Conservation (phyloP, 306 rosid genomes). For the Begonia peltatifolia region DNA sequence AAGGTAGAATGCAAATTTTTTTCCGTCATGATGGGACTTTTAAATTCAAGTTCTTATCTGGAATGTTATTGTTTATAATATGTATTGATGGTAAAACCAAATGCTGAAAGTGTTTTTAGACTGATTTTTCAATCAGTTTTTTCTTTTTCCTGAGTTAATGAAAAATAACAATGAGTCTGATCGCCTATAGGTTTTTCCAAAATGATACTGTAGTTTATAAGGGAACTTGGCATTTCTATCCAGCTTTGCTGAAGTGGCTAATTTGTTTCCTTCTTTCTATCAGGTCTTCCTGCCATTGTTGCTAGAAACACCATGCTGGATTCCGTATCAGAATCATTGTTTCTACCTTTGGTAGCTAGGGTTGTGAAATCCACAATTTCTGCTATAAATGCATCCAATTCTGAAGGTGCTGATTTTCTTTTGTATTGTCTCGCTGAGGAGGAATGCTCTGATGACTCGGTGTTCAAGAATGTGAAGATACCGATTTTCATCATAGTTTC, state of each 20-base stretch:
- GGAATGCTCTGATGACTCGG: conserved; percentile 18
- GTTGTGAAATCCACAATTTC: conserved; percentile 41
- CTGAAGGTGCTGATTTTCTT: conserved; percentile 96
- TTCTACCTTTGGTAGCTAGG: conserved; percentile 90
- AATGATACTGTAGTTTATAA: too few species aligned
- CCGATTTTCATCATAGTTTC: conserved; percentile 42
- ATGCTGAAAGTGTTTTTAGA: too few species aligned
- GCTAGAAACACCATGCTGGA: conserved; percentile 78
- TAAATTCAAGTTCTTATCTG: too few species aligned
- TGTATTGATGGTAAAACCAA: too few species aligned
- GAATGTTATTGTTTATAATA: too few species aligned
- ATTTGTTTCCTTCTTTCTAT: conserved; percentile 9
- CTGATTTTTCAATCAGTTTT: too few species aligned
- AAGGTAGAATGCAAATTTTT: conserved; percentile 28
- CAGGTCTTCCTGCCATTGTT: conserved; percentile 89
- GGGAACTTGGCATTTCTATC: not conserved
- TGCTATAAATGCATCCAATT: conserved; percentile 61
- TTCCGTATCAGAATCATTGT: conserved; percentile 51
- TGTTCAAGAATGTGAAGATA: conserved; percentile 57
- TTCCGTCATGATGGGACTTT: too few species aligned
- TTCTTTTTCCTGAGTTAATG: too few species aligned
- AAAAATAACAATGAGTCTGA: too few species aligned
- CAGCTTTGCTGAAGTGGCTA: conserved; percentile 1
- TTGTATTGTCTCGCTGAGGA: conserved; percentile 31
- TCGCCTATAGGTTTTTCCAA: too few species aligned